phyloP scores from a whole-genome alignment of 768 basidiomycete species.

The Coprinellus micaceus region DNA sequence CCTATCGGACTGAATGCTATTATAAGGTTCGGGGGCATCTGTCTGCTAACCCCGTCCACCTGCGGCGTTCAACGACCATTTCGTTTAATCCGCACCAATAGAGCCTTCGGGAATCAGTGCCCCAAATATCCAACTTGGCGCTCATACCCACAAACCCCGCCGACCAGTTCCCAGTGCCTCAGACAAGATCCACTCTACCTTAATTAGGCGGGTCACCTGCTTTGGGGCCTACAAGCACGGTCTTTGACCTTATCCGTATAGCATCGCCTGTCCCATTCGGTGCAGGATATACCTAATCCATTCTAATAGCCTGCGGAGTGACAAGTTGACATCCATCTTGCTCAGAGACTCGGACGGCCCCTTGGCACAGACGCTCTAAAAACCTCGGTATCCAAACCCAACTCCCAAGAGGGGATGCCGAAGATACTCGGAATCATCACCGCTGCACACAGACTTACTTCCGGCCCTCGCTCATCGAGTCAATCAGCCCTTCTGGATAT shows the following conservation, averaged over 20 bases:
- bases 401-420: neutral
- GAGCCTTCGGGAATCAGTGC: neutral
- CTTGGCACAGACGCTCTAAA: neutral
- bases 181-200: no score
- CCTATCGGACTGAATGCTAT: neutral
- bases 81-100: neutral
- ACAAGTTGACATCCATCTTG: neutral
- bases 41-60: neutral
- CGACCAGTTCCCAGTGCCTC: neutral
- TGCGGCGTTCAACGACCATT: neutral
- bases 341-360: neutral
- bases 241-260: no score
- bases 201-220: no score
- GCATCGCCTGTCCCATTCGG: neutral
- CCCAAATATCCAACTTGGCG: neutral
- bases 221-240: neutral
- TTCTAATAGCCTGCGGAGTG: no score
- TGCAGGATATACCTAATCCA: neutral
- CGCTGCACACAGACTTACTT: no score
- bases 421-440: neutral
- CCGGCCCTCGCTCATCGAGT: no score
- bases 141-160: neutral
- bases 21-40: neutral
- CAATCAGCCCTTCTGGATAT: neutral
- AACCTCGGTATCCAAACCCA: neutral